A percentile compares a stretch with the other conserved stretches of the same genome.
phyloP scores from a whole-genome alignment of 164 flowering plant species.

The Liquidambar formosana region DNA sequence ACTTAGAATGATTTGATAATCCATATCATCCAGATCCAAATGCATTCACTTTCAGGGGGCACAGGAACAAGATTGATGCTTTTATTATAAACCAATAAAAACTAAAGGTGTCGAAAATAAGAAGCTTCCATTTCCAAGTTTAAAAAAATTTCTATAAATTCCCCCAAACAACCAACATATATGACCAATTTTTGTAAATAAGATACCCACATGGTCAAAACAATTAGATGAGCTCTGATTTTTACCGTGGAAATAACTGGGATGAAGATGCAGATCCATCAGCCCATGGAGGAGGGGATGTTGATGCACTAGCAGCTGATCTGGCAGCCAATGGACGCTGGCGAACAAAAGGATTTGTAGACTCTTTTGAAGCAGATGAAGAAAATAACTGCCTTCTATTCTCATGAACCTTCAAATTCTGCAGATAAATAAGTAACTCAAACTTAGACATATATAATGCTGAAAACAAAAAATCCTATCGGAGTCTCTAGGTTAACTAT shows the following conservation, averaged over 20 bases:
- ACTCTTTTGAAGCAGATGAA: slow-evolving; percentile 72
- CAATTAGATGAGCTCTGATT: no score
- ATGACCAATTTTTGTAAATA: no score
- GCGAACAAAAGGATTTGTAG: slow-evolving; percentile 86
- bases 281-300: slow-evolving; percentile 85
- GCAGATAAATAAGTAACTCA: slow-evolving; percentile 15
- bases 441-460: neutral
- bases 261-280: slow-evolving; percentile 66
- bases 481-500: neutral
- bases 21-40: no score
- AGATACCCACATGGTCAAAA: no score
- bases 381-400: slow-evolving; percentile 90
- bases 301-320: slow-evolving; percentile 49
- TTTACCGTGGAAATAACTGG: slow-evolving; percentile 58
- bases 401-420: slow-evolving; percentile 91
- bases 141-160: no score
- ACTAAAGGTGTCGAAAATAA: no score
- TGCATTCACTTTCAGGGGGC: no score
- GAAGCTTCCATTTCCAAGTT: no score
- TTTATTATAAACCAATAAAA: no score
- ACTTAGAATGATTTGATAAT: no score
- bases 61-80: no score
- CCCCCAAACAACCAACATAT: no score
- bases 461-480: neutral
- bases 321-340: slow-evolving; percentile 86